phyloP scores from a whole-genome alignment of 1,139 yeast species.

The Suhomyces chickasaworum region DNA sequence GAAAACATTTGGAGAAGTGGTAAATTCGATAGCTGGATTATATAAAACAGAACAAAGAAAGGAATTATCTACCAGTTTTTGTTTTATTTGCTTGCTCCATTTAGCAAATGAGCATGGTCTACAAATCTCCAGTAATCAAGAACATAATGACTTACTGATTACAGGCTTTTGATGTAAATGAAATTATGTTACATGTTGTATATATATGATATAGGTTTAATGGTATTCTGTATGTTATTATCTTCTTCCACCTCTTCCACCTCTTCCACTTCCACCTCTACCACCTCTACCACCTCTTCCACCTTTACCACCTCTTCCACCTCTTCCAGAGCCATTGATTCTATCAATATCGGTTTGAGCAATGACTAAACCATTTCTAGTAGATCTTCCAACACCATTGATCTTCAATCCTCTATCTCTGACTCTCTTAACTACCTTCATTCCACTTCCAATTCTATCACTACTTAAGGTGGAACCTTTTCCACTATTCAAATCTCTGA shows the following conservation, averaged over 20 bases:
- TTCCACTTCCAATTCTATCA: conserved; percentile 61
- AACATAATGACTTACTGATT: conserved; percentile 59
- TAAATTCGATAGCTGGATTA: conserved; percentile 51
- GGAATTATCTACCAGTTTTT: conserved; percentile 31
- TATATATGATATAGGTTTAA: background rate
- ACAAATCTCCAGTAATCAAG: conserved; percentile 56
- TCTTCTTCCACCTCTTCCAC: conserved; percentile 6
- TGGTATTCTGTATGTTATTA: background rate
- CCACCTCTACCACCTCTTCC: conserved; percentile 15
- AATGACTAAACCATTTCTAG: conserved; percentile 80
- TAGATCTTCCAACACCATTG: conserved; percentile 73
- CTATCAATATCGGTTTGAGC: conserved; percentile 68
- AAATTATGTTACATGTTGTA: background rate
- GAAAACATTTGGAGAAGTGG: conserved; percentile 47
- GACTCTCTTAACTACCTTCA: conserved; percentile 30
- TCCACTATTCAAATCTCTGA: conserved; percentile 58
- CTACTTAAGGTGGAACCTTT: conserved; percentile 52
- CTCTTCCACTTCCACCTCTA: conserved; percentile 8
- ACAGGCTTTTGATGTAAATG: conserved; percentile 32
- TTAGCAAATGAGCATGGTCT: conserved; percentile 33
- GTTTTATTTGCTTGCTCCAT: conserved; percentile 31
- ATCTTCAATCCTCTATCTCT: conserved; percentile 83
- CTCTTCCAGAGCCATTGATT: conserved; percentile 23
- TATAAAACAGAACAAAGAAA: conserved; percentile 48
- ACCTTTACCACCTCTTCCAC: conserved; percentile 17